phyloP scores from a whole-genome alignment of 345 rosid species.

The Anacardium occidentale region DNA sequence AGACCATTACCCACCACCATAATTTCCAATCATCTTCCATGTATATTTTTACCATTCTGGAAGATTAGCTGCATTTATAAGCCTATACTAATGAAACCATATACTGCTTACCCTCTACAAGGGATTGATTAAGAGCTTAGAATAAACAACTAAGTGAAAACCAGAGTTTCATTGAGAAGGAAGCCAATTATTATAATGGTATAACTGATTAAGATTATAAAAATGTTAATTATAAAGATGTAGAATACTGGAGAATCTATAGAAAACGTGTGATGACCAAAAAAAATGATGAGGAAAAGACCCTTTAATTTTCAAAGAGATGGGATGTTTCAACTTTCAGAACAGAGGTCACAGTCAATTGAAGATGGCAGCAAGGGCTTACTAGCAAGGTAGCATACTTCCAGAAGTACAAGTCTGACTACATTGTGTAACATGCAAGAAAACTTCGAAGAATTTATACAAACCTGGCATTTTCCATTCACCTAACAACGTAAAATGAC shows the following conservation, averaged over 20 bases:
- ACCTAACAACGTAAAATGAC: constrained; percentile 61
- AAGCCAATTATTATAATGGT: not conserved
- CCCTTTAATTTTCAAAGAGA: constrained; percentile 13
- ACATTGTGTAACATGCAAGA: constrained; percentile 55
- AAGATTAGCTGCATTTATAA: constrained; percentile 20
- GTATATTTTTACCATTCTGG: constrained; percentile 35
- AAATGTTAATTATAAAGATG: not conserved
- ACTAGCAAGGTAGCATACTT: constrained; percentile 18
- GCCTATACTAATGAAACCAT: not conserved
- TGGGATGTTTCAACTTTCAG: constrained; percentile 37
- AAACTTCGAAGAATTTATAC: constrained; percentile 20
- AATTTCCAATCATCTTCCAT: not conserved
- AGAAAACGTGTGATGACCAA: not conserved
- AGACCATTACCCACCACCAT: constrained; percentile 42
- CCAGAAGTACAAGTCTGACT: constrained; percentile 12
- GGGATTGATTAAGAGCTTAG: not conserved
- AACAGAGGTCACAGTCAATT: constrained; percentile 22
- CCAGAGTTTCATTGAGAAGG: not conserved
- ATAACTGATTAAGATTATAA: not conserved
- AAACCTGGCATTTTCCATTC: constrained; percentile 23
- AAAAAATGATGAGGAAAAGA: not conserved
- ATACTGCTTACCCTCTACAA: not conserved
- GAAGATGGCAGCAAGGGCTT: constrained; percentile 24
- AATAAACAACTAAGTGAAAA: not conserved
- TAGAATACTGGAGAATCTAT: not conserved